phyloP scores from a whole-genome alignment of 495 filamentous ascomycete genomes.

The Cladorrhinum samala region DNA sequence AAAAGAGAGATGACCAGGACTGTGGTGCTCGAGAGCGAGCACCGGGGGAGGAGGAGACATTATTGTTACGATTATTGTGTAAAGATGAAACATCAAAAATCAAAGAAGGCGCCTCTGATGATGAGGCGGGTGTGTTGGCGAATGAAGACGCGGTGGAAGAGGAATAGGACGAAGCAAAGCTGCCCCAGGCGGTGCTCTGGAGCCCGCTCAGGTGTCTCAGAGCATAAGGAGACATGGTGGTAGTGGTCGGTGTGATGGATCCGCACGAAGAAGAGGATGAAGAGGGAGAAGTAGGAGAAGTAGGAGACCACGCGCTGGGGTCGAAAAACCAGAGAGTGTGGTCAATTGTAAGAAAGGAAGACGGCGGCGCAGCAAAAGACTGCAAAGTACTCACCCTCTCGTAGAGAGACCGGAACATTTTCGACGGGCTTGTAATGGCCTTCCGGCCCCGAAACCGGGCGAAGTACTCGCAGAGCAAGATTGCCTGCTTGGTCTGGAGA shows the following conservation, averaged over 20 bases:
- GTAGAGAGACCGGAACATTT: constrained; percentile 46
- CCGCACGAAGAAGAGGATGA: constrained; percentile 27
- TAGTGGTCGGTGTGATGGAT: constrained; percentile 20
- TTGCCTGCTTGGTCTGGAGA: constrained; percentile 48
- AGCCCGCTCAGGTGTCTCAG: constrained; percentile 16
- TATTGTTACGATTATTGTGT: constrained; percentile 14
- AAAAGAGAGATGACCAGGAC: constrained; percentile 27
- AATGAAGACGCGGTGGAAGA: constrained; percentile 6
- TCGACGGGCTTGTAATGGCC: constrained; percentile 36
- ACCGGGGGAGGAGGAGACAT: constrained; percentile 12
- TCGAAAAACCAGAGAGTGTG: constrained; percentile 28
- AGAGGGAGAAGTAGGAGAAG: constrained; percentile 25
- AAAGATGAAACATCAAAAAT: background rate
- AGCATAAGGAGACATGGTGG: constrained; percentile 16
- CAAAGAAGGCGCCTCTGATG: background rate
- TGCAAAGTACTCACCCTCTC: constrained; percentile 42
- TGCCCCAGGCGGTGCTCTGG: constrained; percentile 18
- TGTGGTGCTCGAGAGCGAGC: constrained; percentile 10
- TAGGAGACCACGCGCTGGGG: constrained; percentile 30
- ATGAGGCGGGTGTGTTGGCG: constrained; percentile 6
- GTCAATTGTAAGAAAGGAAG: constrained; percentile 21
- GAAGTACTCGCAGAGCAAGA: constrained; percentile 51
- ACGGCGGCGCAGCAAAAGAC: constrained; percentile 26
- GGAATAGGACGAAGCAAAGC: constrained; percentile 10
- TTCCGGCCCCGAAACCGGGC: constrained; percentile 47